Percentiles rank a stretch among this genome's conserved stretches.
These are phyloP conservation scores for Tolypocladium inflatum DNA, from an alignment of 2,329 filamentous ascomycete genomes.

Conservation along the genomic window DNA sequence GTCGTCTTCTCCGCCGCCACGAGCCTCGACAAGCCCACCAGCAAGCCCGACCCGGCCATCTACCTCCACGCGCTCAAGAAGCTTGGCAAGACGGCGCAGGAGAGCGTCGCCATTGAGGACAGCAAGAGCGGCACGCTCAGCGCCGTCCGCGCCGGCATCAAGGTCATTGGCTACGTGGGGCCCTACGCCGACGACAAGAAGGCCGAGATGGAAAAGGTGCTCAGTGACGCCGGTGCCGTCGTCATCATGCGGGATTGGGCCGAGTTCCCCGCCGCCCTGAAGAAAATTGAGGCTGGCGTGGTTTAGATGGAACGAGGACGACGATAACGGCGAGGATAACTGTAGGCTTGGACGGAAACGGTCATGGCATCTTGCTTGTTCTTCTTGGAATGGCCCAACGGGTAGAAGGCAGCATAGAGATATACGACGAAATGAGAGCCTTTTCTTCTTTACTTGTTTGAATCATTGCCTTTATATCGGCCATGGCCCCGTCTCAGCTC, in stretches of 20 bases:
- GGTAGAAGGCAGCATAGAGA: constrained; percentile 7
- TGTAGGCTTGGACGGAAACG: neutral
- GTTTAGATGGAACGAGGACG: constrained; percentile 11
- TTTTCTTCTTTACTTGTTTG: neutral
- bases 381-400: neutral
- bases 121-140: constrained; percentile 77
- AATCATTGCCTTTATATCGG: neutral
- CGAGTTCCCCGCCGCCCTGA: constrained; percentile 40
- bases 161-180: constrained; percentile 76
- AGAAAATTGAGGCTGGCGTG: constrained; percentile 34
- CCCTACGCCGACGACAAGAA: constrained; percentile 56
- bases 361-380: constrained; percentile 1
- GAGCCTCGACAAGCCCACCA: constrained; percentile 68
- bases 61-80: constrained; percentile 70
- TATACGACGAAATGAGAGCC: constrained; percentile 12
- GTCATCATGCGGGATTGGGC: constrained; percentile 53
- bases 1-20: constrained; percentile 76
- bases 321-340: neutral
- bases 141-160: constrained; percentile 64
- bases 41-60: constrained; percentile 84
- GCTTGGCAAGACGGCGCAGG: constrained; percentile 59
- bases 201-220: constrained; percentile 53
- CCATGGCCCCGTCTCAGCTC: constrained; percentile 10
- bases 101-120: constrained; percentile 80
- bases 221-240: constrained; percentile 52